Evolutionary conservation across 192 early-diverging fungal species (phyloP).

Genomic region (Coemansia sp.): DNA sequence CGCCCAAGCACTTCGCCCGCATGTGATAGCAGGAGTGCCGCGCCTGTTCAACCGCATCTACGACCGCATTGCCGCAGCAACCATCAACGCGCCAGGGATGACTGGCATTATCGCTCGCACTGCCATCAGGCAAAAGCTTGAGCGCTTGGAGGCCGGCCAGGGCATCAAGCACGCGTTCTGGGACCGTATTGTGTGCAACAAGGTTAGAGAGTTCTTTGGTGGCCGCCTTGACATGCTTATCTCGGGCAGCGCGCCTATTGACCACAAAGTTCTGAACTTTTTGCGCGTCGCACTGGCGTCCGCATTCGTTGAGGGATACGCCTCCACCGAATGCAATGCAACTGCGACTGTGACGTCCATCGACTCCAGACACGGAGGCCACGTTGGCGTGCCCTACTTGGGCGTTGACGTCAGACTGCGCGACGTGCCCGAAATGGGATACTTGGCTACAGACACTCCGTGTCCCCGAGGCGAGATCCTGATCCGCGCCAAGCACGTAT

Average conservation of each 20-base stretch:
- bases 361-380: slow-evolving; percentile 56
- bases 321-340: slow-evolving; percentile 52
- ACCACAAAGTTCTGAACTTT: slow-evolving; percentile 68
- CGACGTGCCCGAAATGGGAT: slow-evolving; percentile 92
- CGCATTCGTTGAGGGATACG: slow-evolving; percentile 62
- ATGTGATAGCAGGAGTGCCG: slow-evolving; percentile 86
- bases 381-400: slow-evolving; percentile 81
- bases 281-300: slow-evolving; percentile 64
- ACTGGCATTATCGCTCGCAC: slow-evolving; percentile 64
- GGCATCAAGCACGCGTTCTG: slow-evolving; percentile 74
- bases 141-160: slow-evolving; percentile 55
- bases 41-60: slow-evolving; percentile 92
- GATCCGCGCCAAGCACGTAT: slow-evolving; percentile 72
- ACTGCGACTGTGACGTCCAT: slow-evolving; percentile 26
- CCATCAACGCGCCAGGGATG: slow-evolving; percentile 66
- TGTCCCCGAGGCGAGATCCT: slow-evolving; percentile 90
- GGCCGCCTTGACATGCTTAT: slow-evolving; percentile 65
- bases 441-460: slow-evolving; percentile 76
- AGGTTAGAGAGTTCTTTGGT: slow-evolving; percentile 78
- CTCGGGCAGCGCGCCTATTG: slow-evolving; percentile 74
- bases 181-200: slow-evolving; percentile 88
- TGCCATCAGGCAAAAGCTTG: slow-evolving; percentile 64
- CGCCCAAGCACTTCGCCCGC: slow-evolving; percentile 79
- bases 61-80: slow-evolving; percentile 69
- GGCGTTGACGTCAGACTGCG: slow-evolving; percentile 82